These are phyloP conservation scores for Globisporangium paroecandrum DNA, from an alignment of 352 stramenopile species.

Conservation along the genomic window DNA sequence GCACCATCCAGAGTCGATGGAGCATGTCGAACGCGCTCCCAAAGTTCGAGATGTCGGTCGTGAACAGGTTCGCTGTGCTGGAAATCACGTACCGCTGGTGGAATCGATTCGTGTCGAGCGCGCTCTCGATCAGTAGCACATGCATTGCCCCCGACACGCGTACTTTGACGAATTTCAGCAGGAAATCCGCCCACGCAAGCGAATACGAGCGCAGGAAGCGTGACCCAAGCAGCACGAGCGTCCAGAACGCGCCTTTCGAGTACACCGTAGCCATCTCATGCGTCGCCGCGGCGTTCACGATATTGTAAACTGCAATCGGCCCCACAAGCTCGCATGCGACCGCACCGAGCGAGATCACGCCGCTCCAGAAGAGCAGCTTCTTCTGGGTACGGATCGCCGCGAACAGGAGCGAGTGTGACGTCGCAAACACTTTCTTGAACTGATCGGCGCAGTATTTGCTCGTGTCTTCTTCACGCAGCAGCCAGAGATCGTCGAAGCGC, in stretches of 20 bases:
- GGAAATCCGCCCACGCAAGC: slow-evolving; percentile 28
- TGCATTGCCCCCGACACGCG: slow-evolving; percentile 22
- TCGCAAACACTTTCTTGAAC: slow-evolving; percentile 22
- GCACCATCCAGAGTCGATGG: slow-evolving; percentile 32
- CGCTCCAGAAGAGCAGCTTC: slow-evolving; percentile 24
- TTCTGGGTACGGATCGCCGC: slow-evolving; percentile 24
- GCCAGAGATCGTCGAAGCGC: slow-evolving; percentile 31
- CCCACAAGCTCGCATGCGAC: slow-evolving; percentile 28
- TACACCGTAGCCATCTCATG: slow-evolving; percentile 19
- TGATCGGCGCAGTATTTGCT: slow-evolving; percentile 19
- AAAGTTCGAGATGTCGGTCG: slow-evolving; percentile 25
- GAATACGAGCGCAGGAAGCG: slow-evolving; percentile 32
- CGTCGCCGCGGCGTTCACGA: slow-evolving; percentile 23
- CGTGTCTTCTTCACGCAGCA: slow-evolving; percentile 23
- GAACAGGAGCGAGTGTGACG: slow-evolving; percentile 20
- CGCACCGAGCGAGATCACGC: slow-evolving; percentile 26
- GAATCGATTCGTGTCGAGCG: slow-evolving; percentile 15
- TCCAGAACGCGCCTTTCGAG: slow-evolving; percentile 33
- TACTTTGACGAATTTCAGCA: slow-evolving; percentile 26
- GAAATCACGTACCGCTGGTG: neutral
- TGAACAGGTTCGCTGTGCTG: slow-evolving; percentile 28
- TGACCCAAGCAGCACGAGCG: slow-evolving; percentile 23
- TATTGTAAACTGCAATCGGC: slow-evolving; percentile 28
- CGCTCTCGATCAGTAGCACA: slow-evolving; percentile 31
- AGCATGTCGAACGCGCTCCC: slow-evolving; percentile 24